Evolutionary conservation across 441 rosid species (phyloP), one percentile per base, ranked within the genome.

Genomic region (Aquilaria agallochum): DNA sequence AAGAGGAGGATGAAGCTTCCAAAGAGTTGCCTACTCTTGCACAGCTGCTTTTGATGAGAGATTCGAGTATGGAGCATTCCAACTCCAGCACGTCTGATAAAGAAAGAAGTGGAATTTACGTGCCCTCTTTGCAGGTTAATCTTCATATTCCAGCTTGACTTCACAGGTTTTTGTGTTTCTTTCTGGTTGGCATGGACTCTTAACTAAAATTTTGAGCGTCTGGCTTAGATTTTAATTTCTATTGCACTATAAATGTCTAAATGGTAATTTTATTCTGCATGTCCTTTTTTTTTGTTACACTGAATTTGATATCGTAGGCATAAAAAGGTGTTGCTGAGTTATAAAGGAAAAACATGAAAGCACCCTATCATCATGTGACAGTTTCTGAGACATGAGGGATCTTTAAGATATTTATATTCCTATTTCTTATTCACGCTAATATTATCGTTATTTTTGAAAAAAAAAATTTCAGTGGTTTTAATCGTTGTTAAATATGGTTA

Each of bases 1-100:
- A 36, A 36, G 42, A 36, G 6, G 7, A 36, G 42, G 42, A 80
- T 59, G 76, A 66, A 54, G 34, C 31, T 8, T 62, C 65, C 4
- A 64, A 66, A 52, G 74, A 67, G 50, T 47, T 33, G 64, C 50
- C 75, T 52, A 77, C 80, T 32, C 75, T 78, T 59, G 77, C 78
- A 62, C 80, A 82, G 58, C 60, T 83, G 65, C 73, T 80, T 40
- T 69, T 79, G 58, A 61, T 72, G 55, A 65, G 70, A 36, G 61
- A 75, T 50, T 64, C 48, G 63, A 60, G 66, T 49, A 50, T 55
- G 56, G 69, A 68, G 32, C 63, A 58, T 46, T 30, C 72, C 31
- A 46, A 53, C 42, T 30, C 63, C 57, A 56, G 31, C 62, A 36
- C 75, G 44, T 58, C 54, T 1, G 50, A 33, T 53, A 20, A 54